Evolutionary conservation across 306 rosid genomes (phyloP), one percentile per base, ranked within the genome.

Genomic region (Cucurbita moschata): DNA sequence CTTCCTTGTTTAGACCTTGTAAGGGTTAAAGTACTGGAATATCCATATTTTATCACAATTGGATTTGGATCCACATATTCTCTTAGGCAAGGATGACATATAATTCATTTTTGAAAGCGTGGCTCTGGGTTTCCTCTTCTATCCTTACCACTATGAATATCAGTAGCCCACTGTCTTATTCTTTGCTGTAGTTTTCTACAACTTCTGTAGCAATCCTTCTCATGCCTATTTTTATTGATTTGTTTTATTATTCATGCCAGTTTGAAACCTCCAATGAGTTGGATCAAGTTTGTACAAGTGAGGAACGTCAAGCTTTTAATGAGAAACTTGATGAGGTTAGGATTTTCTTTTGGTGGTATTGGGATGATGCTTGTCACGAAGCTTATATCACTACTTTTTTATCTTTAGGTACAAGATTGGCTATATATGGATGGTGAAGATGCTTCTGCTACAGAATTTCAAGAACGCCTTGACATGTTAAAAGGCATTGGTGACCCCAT

Each of bases 361-460:
- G 63, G 19, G 46, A 39, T 18, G 16, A 13, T n/a, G 30, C 47
- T 35, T 21, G 11, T 16, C 47, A 75, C 35, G 58, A 59, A 63
- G 61, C 73, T 75, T 67, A 58, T 65, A 39, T 78, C 23, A 75
- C 46, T 61, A 50, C 26, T 26, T 21, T 66, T 75, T 77, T 49
- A 1, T 10, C 54, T 50, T 77, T 78, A 94, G 99, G 96, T 85
- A 59, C 99, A 94, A 89, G 99, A 94, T 37, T 94, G 99, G 99
- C 86, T 94, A 52, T 94, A 94, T 71, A 91, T 83, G 7, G 99
- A 94, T 69, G 99, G 99, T 60, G 99, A 94, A 88, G 96, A 94
- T 83, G 99, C 99, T 77, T 81, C 84, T 55, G 97, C 99, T 30
- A 23, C 83, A 13, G 97, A 94, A 89, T 94, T 94, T 81, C 80